Base-by-base conservation (phyloP, 805 yeast genomes). In the Wickerhamiella qilinensis region DNA sequence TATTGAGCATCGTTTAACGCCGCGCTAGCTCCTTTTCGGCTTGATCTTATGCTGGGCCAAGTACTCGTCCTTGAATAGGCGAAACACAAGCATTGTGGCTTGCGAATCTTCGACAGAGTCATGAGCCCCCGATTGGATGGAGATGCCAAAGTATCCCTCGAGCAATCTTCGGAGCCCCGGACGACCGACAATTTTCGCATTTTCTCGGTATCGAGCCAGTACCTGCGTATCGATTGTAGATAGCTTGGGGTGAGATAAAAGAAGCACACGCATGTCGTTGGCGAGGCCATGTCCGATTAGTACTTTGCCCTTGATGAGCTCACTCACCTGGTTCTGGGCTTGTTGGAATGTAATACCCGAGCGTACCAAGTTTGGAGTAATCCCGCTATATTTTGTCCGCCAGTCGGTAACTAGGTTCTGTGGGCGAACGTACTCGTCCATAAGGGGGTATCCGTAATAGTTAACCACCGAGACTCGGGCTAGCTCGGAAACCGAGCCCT, bases 311-410 rank as follows among this genome's bases (percentile, higher is more conserved):
- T 71, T 50, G 2, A 84, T 49, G 5, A 83, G 43, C 1, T 69
- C 65, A 0, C 72, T 55, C 0, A 73, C 76, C 36, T 58, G 60
- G 19, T 59, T 46, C 53, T 79, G 93, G 0, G 88, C 93, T 19
- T 71, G 71, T 45, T 69, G 65, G 49, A 80, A 79, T 1, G 72
- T 44, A 0, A 77, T 65, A 0, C 95, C 95, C 31, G 64, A 56
- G 21, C 61, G 60, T 80, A 86, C 74, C 51, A 77, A 71, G 2
- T 59, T 56, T 0, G 94, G 83, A 2, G 75, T 64, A 2, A 86
- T 71, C 20, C 97, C 97, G 56, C 88, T 76, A 17, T 84, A 93
- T 79, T 85, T 75, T 0, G 96, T 86, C 56, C 96, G 67, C 86
- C 91, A 86, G 51, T 86, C 93, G 0, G 86, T 76, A 2, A 86